These are phyloP conservation scores for Cladosporium cucumerinum DNA, from an alignment of 2,329 filamentous ascomycete genomes.

Conservation along the genomic window DNA sequence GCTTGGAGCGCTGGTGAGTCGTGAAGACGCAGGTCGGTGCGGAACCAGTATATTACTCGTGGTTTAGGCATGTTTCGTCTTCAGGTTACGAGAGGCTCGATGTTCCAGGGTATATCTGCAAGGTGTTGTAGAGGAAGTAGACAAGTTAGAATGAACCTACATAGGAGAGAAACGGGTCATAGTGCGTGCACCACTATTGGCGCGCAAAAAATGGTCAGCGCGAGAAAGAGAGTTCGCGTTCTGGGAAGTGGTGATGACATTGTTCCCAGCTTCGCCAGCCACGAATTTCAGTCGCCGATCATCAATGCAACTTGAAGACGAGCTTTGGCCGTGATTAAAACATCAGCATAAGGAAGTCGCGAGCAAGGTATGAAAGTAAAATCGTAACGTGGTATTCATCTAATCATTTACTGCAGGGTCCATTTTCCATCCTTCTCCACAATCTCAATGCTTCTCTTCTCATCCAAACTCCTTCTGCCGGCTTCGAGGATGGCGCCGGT, in stretches of 20 bases:
- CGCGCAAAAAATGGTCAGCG: not conserved
- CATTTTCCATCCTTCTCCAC: constrained; percentile 62
- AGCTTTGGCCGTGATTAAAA: not conserved
- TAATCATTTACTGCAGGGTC: constrained; percentile 55
- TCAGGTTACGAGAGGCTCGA: not conserved
- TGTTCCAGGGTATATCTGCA: not conserved
- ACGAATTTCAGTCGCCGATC: constrained; percentile 4
- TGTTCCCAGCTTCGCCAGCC: not conserved
- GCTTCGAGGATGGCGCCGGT: constrained; percentile 91
- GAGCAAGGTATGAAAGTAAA: not conserved
- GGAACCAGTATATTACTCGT: constrained; percentile 72
- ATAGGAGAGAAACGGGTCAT: not conserved
- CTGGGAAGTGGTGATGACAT: not conserved
- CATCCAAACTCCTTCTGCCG: constrained; percentile 78
- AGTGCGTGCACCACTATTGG: not conserved
- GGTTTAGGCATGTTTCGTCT: constrained; percentile 36
- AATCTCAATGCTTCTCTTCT: constrained; percentile 74
- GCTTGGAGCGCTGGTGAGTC: constrained; percentile 72
- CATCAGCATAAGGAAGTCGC: not conserved
- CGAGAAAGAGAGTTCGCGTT: constrained; percentile 1
- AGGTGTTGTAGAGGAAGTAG: not conserved
- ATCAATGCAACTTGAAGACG: not conserved
- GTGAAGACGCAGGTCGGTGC: constrained; percentile 73
- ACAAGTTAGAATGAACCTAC: not conserved
- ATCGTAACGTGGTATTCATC: not conserved